Evolutionary conservation across 768 basidiomycete species (phyloP).

Genomic region (Auriscalpium microsporum): DNA sequence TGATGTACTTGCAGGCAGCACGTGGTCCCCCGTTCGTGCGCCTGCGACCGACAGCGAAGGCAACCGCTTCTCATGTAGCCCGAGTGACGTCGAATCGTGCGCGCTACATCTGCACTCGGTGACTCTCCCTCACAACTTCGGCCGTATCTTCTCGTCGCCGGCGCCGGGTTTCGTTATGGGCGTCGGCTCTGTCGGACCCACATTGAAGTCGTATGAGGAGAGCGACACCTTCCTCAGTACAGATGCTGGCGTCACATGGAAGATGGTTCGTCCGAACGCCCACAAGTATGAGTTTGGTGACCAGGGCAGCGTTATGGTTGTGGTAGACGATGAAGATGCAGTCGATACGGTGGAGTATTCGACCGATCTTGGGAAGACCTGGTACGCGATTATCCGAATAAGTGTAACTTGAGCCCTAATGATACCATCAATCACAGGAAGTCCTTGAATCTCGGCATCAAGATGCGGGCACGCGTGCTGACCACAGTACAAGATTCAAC

Average conservation of each 20-base stretch:
- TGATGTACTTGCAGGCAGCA: constrained; percentile 36
- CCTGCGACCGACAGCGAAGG: constrained; percentile 53
- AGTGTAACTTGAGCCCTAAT: not conserved
- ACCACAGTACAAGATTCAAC: constrained; percentile 92
- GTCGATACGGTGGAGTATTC: constrained; percentile 70
- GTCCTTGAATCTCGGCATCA: constrained; percentile 59
- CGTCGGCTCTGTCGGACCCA: constrained; percentile 79
- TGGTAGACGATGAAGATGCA: constrained; percentile 77
- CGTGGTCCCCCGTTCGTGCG: constrained; percentile 63
- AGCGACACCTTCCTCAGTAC: constrained; percentile 91
- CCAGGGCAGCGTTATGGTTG: constrained; percentile 68
- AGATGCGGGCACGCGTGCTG: constrained; percentile 64
- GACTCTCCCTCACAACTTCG: constrained; percentile 86
- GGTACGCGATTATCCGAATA: constrained; percentile 41
- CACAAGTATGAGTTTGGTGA: constrained; percentile 98
- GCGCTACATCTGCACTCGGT: constrained; percentile 91
- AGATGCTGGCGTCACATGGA: constrained; percentile 85
- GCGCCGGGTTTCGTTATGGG: constrained; percentile 96
- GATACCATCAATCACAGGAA: constrained; percentile 41
- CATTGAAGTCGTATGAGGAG: constrained; percentile 66
- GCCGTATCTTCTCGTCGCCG: constrained; percentile 88
- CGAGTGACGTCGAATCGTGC: constrained; percentile 49
- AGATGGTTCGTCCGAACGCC: constrained; percentile 62
- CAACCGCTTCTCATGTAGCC: constrained; percentile 53
- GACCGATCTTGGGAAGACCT: constrained; percentile 71